phyloP scores from a whole-genome alignment of 2,329 filamentous ascomycete genomes.

The Gnomoniopsis sp. region DNA sequence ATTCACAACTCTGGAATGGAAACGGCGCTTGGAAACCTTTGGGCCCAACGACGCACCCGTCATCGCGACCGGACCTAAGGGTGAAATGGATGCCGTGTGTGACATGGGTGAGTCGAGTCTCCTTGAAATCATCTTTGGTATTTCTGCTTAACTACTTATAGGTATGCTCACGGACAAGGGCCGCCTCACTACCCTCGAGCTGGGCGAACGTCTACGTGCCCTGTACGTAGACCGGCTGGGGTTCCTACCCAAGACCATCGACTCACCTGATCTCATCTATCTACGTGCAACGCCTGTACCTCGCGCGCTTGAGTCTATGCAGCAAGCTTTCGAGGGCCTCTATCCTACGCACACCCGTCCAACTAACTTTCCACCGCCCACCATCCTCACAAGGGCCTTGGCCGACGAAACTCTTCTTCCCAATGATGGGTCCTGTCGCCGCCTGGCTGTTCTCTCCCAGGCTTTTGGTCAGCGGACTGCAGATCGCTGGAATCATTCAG shows the following conservation, averaged over 20 bases:
- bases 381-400: constrained; percentile 61
- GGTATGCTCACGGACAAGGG: constrained; percentile 73
- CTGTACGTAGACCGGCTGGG: constrained; percentile 73
- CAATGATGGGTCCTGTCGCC: constrained; percentile 70
- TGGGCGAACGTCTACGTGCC: constrained; percentile 64
- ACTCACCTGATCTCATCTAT: constrained; percentile 58
- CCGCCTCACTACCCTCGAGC: constrained; percentile 65
- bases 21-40: constrained; percentile 80
- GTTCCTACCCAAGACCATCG: constrained; percentile 62
- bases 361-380: constrained; percentile 53
- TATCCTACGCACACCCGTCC: constrained; percentile 56
- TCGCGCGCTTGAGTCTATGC: constrained; percentile 72
- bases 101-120: constrained; percentile 44
- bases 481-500: constrained; percentile 68
- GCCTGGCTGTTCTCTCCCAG: constrained; percentile 66
- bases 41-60: constrained; percentile 66
- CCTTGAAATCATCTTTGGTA: background rate
- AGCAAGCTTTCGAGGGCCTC: constrained; percentile 71
- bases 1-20: constrained; percentile 53
- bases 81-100: constrained; percentile 78
- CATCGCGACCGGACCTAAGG: constrained; percentile 63
- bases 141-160: background rate
- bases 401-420: constrained; percentile 77
- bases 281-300: constrained; percentile 72
- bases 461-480: constrained; percentile 71